A percentile compares a stretch with the other conserved stretches of the same genome.
Conservation (phyloP, 305 asterid genomes). For the Fraxinus xanthoxyloides region DNA sequence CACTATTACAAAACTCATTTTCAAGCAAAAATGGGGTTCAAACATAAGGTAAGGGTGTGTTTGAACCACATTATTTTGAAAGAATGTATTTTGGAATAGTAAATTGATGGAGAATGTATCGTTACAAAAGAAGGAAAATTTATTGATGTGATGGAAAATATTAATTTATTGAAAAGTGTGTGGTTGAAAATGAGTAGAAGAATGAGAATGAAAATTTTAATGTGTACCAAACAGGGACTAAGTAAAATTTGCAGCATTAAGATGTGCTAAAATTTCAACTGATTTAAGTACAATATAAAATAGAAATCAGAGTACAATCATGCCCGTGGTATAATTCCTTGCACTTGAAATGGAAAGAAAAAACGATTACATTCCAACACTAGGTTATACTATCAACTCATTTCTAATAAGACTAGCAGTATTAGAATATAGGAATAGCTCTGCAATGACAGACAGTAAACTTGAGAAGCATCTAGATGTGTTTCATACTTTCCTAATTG, state of each 20-base stretch:
- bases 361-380: background rate
- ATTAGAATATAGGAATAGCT: background rate
- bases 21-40: background rate
- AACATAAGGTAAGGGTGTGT: background rate
- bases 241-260: background rate
- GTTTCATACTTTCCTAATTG: constrained; percentile 72
- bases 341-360: background rate
- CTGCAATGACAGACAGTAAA: background rate
- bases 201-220: no score
- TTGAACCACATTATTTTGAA: no score
- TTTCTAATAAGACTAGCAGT: background rate
- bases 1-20: background rate
- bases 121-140: no score
- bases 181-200: no score
- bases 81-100: no score
- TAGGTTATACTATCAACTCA: background rate
- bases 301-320: background rate
- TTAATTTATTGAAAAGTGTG: no score
- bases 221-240: no score
- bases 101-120: no score
- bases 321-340: background rate
- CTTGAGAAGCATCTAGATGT: background rate
- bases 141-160: no score
- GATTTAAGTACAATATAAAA: background rate
- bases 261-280: background rate